phyloP scores from a whole-genome alignment of 305 asterid species.

The Petunia hybrid region DNA sequence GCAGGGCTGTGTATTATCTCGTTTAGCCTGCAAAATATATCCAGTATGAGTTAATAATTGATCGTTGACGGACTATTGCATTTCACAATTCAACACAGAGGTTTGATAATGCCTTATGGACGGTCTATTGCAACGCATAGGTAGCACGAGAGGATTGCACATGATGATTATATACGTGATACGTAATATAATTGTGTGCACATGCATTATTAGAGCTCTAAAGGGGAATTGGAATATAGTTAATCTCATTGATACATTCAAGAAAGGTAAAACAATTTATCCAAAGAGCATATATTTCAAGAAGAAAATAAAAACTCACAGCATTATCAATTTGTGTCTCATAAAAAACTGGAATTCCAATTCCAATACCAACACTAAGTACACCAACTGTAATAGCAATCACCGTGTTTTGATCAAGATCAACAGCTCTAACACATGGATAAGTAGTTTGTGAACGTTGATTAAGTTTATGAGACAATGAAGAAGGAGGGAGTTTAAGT shows the following conservation, averaged over 20 bases:
- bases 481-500: slow-evolving; percentile 46
- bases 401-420: slow-evolving; percentile 93
- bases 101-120: too few relatives aligned
- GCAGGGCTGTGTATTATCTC: slow-evolving; percentile 93
- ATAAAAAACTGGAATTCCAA: slow-evolving; percentile 92
- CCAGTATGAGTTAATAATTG: not conserved
- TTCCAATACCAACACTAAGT: slow-evolving; percentile 80
- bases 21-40: slow-evolving; percentile 66
- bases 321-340: slow-evolving; percentile 87
- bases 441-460: slow-evolving; percentile 54
- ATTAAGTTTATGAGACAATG: slow-evolving; percentile 46
- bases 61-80: too few relatives aligned
- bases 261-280: not conserved
- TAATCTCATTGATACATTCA: not conserved
- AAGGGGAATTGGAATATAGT: not conserved
- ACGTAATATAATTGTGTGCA: too few relatives aligned
- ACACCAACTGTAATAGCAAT: slow-evolving; percentile 86
- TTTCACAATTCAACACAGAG: too few relatives aligned
- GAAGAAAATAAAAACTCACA: slow-evolving; percentile 46
- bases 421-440: slow-evolving; percentile 78
- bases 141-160: too few relatives aligned
- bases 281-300: not conserved
- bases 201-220: not conserved
- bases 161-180: too few relatives aligned
- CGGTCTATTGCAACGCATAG: too few relatives aligned